Percentiles rank a stretch among this genome's conserved stretches.
Evolutionary conservation across 345 rosid genomes (phyloP).

Genomic region (Dipteronia sinensis): DNA sequence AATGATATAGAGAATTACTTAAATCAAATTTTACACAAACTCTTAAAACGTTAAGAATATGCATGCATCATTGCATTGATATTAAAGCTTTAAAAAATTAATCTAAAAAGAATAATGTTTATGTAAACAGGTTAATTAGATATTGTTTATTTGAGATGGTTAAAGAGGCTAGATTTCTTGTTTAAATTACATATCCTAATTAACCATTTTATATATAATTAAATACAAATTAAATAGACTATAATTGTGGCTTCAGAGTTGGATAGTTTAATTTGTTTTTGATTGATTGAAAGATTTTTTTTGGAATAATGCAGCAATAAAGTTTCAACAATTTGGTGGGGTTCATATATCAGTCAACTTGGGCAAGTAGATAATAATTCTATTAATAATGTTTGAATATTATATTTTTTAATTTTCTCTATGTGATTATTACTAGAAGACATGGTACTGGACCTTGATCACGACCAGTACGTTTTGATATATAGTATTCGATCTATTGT

Average conservation of each 20-base stretch:
- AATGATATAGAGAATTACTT: no score
- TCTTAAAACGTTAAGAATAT: not conserved
- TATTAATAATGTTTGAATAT: not conserved
- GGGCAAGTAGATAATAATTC: conserved; percentile 10
- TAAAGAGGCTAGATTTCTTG: no score
- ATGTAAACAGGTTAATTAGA: no score
- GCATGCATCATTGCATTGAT: not conserved
- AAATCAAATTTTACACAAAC: no score
- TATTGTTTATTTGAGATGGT: no score
- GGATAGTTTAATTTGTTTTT: not conserved
- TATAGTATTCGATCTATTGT: not conserved
- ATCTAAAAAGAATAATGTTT: not conserved
- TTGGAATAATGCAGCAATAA: not conserved
- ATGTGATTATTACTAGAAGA: not conserved
- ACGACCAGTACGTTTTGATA: not conserved
- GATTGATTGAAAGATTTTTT: not conserved
- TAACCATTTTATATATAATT: no score
- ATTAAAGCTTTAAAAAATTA: not conserved
- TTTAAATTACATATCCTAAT: not conserved
- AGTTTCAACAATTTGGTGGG: conserved; percentile 10
- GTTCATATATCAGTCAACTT: conserved; percentile 2
- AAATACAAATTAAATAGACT: not conserved
- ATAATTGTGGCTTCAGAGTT: not conserved
- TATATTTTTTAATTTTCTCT: not conserved
- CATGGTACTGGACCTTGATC: not conserved